Evolutionary conservation across 202 grass and related monocot species (phyloP).

Genomic region (Schoenoplectus tabernaemontani): DNA sequence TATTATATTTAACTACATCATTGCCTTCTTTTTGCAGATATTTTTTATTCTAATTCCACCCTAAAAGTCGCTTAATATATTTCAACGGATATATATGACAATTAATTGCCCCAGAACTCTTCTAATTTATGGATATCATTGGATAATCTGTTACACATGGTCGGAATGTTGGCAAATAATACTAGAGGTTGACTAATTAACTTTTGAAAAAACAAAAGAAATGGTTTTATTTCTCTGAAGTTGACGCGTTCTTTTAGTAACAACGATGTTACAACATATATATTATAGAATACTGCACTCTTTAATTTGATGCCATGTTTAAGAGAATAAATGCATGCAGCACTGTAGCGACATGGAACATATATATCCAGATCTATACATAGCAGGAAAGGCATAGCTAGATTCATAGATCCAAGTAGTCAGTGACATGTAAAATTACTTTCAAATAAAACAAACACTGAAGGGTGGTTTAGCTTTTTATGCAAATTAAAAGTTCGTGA

Average conservation of each 20-base stretch:
- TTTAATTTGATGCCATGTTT: not conserved
- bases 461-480: not conserved
- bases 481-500: not conserved
- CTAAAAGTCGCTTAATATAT: not conserved
- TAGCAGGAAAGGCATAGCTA: not conserved
- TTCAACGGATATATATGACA: not conserved
- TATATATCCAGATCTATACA: not conserved
- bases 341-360: not conserved
- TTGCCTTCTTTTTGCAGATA: not conserved
- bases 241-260: not conserved
- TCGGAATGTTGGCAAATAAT: not conserved
- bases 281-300: not conserved
- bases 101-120: not conserved
- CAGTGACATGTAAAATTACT: not conserved
- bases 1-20: not conserved
- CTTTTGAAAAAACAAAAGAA: not conserved
- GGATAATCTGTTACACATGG: not conserved
- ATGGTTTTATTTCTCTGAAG: not conserved
- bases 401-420: constrained; percentile 5
- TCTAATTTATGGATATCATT: not conserved
- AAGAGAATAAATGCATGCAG: not conserved
- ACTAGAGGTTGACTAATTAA: not conserved
- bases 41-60: no score
- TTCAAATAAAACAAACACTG: not conserved
- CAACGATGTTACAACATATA: not conserved